Conservation (phyloP, 495 filamentous ascomycete species). For the Apiosordaria backusii region DNA sequence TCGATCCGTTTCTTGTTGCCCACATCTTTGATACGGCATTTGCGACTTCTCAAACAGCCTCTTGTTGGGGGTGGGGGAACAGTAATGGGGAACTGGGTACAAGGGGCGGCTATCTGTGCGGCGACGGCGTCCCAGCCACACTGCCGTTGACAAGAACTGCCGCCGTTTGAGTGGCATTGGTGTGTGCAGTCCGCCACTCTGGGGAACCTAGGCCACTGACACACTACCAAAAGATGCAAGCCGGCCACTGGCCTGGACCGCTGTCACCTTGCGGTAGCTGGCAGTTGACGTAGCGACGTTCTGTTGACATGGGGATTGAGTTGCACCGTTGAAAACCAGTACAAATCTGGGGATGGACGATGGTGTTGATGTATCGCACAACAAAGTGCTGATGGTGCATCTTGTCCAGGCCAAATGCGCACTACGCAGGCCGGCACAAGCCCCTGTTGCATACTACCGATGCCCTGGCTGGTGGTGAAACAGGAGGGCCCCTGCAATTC, state of each 20-base stretch:
- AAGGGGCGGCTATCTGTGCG: slow-evolving; percentile 6
- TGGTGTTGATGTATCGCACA: background rate
- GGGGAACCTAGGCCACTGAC: slow-evolving; percentile 8
- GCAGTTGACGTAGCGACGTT: too few species aligned
- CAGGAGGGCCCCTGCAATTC: slow-evolving; percentile 36
- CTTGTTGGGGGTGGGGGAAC: slow-evolving; percentile 13
- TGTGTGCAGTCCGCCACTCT: slow-evolving; percentile 11
- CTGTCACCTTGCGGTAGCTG: background rate
- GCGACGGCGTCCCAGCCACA: slow-evolving; percentile 23
- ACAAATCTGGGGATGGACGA: background rate
- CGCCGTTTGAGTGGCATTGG: slow-evolving; percentile 16
- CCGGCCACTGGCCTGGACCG: background rate
- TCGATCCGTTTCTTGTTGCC: slow-evolving; percentile 6
- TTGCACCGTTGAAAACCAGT: background rate
- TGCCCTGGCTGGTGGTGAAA: slow-evolving; percentile 41
- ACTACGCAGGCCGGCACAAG: slow-evolving; percentile 29
- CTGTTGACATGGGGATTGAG: background rate
- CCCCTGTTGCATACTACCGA: slow-evolving; percentile 35
- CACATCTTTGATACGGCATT: slow-evolving; percentile 4
- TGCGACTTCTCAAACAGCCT: background rate
- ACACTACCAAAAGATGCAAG: slow-evolving; percentile 7
- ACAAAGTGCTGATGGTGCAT: background rate
- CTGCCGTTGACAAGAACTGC: slow-evolving; percentile 27
- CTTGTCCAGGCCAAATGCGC: slow-evolving; percentile 20
- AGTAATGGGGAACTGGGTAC: slow-evolving; percentile 7